Evolutionary conservation across 1,284 basidiomycete species (phyloP), one percentile per base, ranked within the genome.

Genomic region (Limonomyces culmigenus): DNA sequence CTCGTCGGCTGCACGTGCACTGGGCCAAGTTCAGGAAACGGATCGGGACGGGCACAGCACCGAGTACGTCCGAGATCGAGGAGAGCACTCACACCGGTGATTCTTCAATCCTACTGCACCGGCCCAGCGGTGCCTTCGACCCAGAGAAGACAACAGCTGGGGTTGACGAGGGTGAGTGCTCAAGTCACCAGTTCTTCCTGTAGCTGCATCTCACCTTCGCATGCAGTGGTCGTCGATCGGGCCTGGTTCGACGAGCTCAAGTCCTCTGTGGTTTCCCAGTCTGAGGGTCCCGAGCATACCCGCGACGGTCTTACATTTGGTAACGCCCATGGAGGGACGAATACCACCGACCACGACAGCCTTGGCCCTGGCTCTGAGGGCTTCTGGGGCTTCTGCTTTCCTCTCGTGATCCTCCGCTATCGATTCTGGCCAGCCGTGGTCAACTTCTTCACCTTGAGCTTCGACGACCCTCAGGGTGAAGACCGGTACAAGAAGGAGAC

Each of bases 171-270:
- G 34, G n/a, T n/a, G n/a, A n/a, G n/a, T n/a, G n/a, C n/a, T n/a
- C n/a, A n/a, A n/a, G n/a, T n/a, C n/a, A n/a, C n/a, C n/a, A n/a
- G n/a, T n/a, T n/a, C n/a, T n/a, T n/a, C n/a, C n/a, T n/a, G n/a
- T n/a, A n/a, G n/a, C n/a, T n/a, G n/a, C n/a, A n/a, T n/a, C n/a
- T n/a, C n/a, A n/a, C n/a, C n/a, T 15, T 11, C 32, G 6, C 29
- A 37, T 49, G 65, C 74, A 53, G 67, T 79, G n/a, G 67, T 81
- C 15, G 74, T 81, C 14, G 77, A 81, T 51, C 65, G 75, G 33
- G 54, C 62, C 29, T 80, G 75, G 76, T 56, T 61, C 3, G 66
- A 70, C 40, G 67, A 71, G 40, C 54, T 65, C 38, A 64, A 62
- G 50, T 65, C 57, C 38, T 65, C 62, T 19, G 52, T 60, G 17